Base-by-base conservation (phyloP, 2,329 filamentous ascomycete species). In the Ilyonectria sp. region DNA sequence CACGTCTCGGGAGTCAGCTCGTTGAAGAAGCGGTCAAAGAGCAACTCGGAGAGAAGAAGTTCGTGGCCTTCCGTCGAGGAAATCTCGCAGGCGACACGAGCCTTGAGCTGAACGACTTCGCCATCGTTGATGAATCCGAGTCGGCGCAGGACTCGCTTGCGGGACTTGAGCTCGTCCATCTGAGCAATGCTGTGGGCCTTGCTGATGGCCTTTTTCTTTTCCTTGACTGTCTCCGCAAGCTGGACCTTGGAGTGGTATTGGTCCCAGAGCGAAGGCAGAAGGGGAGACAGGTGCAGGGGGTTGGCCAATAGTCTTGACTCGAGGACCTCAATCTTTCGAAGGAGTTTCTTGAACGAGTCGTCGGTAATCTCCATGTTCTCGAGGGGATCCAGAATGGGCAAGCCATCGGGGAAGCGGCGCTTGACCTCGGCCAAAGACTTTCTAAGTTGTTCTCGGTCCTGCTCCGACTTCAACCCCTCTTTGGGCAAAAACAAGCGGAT, bases 1-100 rank as follows among this genome's bases (percentile, higher is more conserved):
- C 92, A 93, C 72, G 95, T 89, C 80, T 98, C 95, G 0, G 96
- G 94, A 0, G 91, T 91, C 49, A 98, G 85, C 78, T 98, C 95
- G 79, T 98, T 99, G 88, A 99, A 99, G 87, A 98, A 98, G 44
- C 95, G 90, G 80, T 98, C 97, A 82, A 99, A 98, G 1, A 99
- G 88, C 31, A 99, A 86, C 81, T 99, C 96, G 13, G 93, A 94
- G 6, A 99, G 88, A 71, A 99, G 91, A 47, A 99, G 86, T 80
- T 99, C 97, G 77, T 99, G 96, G 40, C 95, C 96, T 73, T 92
- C 90, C 2, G 89, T 92, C 0, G 95, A 97, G 69, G 94, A 97
- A 71, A 99, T 98, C 83, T 99, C 95, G 82, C 96, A 99, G 2
- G 96, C 96, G 3, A 98, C 97, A 63, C 97, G 93, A 11, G 95